Conservation (phyloP, 2,329 filamentous ascomycete genomes). For the Hymenoscyphus linearis region DNA sequence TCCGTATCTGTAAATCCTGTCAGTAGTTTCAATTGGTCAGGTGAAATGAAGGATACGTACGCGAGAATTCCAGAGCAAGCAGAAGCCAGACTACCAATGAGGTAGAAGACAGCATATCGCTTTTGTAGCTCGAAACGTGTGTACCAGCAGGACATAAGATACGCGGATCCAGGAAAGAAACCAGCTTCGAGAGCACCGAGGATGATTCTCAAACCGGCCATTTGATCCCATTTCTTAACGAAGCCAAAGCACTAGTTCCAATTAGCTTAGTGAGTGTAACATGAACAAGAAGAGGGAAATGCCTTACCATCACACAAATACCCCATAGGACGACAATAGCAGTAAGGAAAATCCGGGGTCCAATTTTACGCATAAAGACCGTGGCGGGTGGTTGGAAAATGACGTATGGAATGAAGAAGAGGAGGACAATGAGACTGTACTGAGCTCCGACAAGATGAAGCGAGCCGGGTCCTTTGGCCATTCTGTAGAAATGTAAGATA, state of each 20-base stretch:
- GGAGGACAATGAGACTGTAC: conserved; percentile 58
- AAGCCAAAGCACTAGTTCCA: conserved; percentile 31
- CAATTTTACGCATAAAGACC: conserved; percentile 60
- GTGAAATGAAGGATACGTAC: not conserved
- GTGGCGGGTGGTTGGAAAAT: conserved; percentile 68
- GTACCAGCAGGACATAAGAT: conserved; percentile 39
- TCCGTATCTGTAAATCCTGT: conserved; percentile 42
- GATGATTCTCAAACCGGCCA: conserved; percentile 27
- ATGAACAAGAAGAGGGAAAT: not conserved
- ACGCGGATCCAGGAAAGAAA: conserved; percentile 37
- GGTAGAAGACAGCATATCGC: conserved; percentile 63
- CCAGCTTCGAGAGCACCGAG: conserved; percentile 29
- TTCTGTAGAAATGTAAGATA: conserved; percentile 11
- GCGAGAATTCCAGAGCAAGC: conserved; percentile 65
- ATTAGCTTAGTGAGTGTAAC: not conserved
- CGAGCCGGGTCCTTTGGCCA: conserved; percentile 11
- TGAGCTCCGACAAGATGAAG: conserved; percentile 10
- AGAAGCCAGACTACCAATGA: conserved; percentile 60
- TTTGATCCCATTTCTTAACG: conserved; percentile 27
- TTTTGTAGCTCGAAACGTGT: conserved; percentile 60
- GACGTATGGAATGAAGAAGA: conserved; percentile 72
- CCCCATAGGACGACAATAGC: conserved; percentile 43
- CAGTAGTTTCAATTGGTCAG: not conserved
- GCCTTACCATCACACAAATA: conserved; percentile 36
- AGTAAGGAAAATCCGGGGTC: conserved; percentile 52